A percentile compares a stretch with the other conserved stretches of the same genome.
Conservation (phyloP, 306 rosid genomes). For the Cicer cuneatum region DNA sequence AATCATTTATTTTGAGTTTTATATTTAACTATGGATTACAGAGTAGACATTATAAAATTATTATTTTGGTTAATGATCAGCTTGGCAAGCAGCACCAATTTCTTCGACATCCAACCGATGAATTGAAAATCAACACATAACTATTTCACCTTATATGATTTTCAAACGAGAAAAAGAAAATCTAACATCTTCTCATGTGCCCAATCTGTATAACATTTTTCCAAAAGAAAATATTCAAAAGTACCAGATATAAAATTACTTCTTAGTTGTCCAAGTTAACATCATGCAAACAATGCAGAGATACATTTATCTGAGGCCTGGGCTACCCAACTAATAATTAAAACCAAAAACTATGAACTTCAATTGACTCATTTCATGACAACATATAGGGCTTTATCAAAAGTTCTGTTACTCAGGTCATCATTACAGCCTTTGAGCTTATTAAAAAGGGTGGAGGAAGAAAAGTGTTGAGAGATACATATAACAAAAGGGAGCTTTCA, state of each 20-base stretch:
- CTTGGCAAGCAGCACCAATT: neutral
- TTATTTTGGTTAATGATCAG: neutral
- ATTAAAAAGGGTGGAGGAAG: neutral
- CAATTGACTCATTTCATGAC: neutral
- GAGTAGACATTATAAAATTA: neutral
- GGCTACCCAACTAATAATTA: constrained; percentile 1
- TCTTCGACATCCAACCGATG: neutral
- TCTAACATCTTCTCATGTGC: neutral
- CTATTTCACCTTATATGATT: constrained; percentile 1
- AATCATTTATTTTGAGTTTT: neutral
- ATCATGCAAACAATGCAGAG: neutral
- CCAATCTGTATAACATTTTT: constrained; percentile 1
- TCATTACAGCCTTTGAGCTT: neutral
- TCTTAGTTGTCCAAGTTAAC: constrained; percentile 1
- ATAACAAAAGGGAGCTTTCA: neutral
- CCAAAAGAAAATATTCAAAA: neutral
- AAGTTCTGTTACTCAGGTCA: constrained; percentile 14
- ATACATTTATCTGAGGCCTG: neutral
- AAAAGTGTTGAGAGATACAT: neutral
- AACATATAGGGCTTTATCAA: neutral
- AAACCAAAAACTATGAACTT: neutral
- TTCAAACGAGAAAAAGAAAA: neutral
- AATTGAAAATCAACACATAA: constrained; percentile 21
- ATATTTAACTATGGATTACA: neutral
- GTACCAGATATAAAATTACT: constrained; percentile 8